Conservation (phyloP, 2,329 filamentous ascomycete species). For the Clonostachys chloroleuca region DNA sequence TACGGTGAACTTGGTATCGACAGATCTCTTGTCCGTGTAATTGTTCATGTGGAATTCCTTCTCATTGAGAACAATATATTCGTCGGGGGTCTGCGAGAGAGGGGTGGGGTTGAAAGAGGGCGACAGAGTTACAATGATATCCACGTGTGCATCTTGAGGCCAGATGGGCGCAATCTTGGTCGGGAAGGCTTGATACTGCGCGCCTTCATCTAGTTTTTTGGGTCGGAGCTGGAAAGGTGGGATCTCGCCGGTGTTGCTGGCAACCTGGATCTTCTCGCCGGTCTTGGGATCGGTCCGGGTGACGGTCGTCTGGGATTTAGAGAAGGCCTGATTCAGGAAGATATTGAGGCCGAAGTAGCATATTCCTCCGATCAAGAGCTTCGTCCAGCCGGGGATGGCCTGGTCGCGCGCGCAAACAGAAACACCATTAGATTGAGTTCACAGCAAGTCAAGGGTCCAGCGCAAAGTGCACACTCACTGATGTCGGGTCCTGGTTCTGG, state of each 20-base stretch:
- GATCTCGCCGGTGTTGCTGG: conserved; percentile 50
- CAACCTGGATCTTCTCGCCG: conserved; percentile 48
- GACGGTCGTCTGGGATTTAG: conserved; percentile 40
- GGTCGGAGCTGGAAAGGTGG: conserved; percentile 64
- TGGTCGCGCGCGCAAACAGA: no score
- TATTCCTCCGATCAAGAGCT: conserved; percentile 45
- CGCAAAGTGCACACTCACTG: neutral
- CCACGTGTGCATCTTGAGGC: conserved; percentile 72
- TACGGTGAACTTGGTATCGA: conserved; percentile 73
- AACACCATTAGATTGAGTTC: no score
- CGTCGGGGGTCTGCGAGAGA: conserved; percentile 59
- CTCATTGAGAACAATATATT: conserved; percentile 74
- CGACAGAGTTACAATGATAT: conserved; percentile 82
- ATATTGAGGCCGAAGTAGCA: conserved; percentile 58
- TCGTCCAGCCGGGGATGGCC: conserved; percentile 23
- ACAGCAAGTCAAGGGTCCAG: no score
- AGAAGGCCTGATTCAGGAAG: conserved; percentile 47
- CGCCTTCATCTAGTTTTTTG: conserved; percentile 53
- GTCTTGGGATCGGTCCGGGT: conserved; percentile 40
- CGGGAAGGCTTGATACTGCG: conserved; percentile 61
- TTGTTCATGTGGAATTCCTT: conserved; percentile 75
- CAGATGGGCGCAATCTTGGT: conserved; percentile 80
- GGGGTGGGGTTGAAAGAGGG: conserved; percentile 65
- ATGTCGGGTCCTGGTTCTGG: neutral
- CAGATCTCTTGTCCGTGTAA: conserved; percentile 71